phyloP scores from a whole-genome alignment of 2,329 filamentous ascomycete species.

The Fusarium coicis region DNA sequence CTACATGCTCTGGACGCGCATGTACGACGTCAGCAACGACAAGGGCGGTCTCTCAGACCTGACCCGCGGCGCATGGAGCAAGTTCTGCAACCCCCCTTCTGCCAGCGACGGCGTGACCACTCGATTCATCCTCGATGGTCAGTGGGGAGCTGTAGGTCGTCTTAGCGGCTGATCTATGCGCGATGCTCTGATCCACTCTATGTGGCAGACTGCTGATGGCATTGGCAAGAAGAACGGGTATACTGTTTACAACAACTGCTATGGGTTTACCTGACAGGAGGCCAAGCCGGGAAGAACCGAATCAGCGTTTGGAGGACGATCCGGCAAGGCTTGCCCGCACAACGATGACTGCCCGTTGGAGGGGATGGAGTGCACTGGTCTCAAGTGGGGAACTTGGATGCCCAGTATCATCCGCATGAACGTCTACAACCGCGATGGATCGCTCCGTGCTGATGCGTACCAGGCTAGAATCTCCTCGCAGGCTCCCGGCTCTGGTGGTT shows the following conservation, averaged over 20 bases:
- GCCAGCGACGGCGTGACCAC: neutral
- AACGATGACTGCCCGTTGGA: conserved; percentile 2
- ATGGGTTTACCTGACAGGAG: conserved; percentile 6
- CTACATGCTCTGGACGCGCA: conserved; percentile 6
- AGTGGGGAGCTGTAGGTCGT: neutral
- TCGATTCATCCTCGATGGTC: neutral
- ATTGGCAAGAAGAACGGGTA: conserved; percentile 1
- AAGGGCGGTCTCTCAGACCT: conserved; percentile 3
- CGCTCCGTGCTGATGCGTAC: neutral
- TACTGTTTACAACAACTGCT: neutral
- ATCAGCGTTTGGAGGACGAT: neutral
- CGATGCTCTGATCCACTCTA: neutral
- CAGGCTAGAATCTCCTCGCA: conserved; percentile 1
- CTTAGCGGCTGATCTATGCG: conserved; percentile 3
- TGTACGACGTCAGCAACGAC: neutral
- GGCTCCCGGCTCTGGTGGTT: neutral
- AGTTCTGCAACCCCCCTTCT: neutral
- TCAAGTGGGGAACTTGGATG: conserved; percentile 8
- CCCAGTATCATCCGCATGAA: conserved; percentile 12
- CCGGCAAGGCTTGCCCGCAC: neutral
- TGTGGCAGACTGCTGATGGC: neutral
- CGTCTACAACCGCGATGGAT: conserved; percentile 8
- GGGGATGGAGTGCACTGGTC: neutral
- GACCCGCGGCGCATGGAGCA: neutral
- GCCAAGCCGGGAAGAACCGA: neutral